Evolutionary conservation across 768 basidiomycete genomes (phyloP), one percentile per base, ranked within the genome.

Genomic region (Suillus paluster): DNA sequence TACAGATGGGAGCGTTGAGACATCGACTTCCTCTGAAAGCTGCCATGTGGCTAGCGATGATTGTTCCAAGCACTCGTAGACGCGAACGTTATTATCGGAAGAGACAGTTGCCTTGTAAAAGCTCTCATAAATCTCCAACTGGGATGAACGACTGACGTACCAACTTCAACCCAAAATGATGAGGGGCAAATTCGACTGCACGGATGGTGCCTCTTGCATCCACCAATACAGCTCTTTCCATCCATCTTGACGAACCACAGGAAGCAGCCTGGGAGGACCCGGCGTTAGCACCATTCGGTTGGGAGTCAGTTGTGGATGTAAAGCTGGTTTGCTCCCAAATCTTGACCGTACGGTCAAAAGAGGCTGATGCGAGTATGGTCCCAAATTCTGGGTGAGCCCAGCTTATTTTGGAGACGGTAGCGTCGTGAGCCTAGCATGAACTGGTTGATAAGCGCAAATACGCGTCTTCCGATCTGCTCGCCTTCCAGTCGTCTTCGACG

Each of bases 361-460:
- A 94, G 5, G 88, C 86, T 4, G 92, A 93, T 0, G 94, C 94
- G 59, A 99, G 80, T 57, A 97, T 85, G 2, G 87, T 85, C 5
- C 95, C 96, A 62, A 95, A 95, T 74, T 95, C 90, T 5, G 97
- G 95, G 71, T 96, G 95, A 1, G 94, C 94, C 92, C 95, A 99
- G 57, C 85, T 85, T 15, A 97, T 68, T 73, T 84, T 89, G 9
- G 94, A 86, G 41, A 97, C 83, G 0, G 96, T 87, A 17, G 95
- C 95, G 69, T 97, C 94, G 72, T 98, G 96, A n/a, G 96, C 97
- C 93, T 97, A 68, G 57, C n/a, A 41, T 57, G 53, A 62, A 58
- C 39, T 52, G n/a, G 1, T 1, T 30, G 34, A 54, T 54, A 54
- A 54, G 53, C 34, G 23, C 65, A 34, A 62, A 58, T 25, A 44